Percentiles rank a stretch among this genome's conserved stretches.
Conservation (phyloP, 2,329 filamentous ascomycete species). For the Juglanconis oblonga region DNA sequence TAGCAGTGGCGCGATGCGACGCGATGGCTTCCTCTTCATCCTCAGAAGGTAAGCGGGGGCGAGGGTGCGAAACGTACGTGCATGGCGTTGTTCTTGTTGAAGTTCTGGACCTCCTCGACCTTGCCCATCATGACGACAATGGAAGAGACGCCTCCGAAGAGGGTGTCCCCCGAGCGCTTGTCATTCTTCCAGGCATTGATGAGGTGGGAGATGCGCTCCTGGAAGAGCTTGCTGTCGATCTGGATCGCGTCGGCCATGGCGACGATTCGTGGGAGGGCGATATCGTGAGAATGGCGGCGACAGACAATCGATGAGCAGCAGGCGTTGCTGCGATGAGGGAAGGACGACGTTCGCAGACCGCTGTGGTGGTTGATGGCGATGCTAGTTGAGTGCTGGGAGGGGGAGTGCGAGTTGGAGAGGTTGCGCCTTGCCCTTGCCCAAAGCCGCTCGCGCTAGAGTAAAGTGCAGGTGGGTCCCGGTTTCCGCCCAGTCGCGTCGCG, state of each 20-base stretch:
- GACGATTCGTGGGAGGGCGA: slow-evolving; percentile 27
- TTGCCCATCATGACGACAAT: slow-evolving; percentile 93
- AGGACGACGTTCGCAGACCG: not conserved
- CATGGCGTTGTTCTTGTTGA: slow-evolving; percentile 94
- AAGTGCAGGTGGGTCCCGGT: slow-evolving; percentile 5
- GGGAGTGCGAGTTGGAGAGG: not conserved
- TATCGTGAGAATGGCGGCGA: slow-evolving; percentile 13
- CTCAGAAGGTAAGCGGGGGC: not conserved
- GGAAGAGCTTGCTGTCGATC: slow-evolving; percentile 91
- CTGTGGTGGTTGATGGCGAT: not conserved
- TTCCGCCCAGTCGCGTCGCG: not conserved
- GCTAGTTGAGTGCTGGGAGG: not conserved
- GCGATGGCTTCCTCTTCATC: not conserved
- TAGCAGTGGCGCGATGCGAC: slow-evolving; percentile 6
- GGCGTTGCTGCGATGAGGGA: slow-evolving; percentile 13
- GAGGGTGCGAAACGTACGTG: slow-evolving; percentile 59
- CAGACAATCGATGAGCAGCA: slow-evolving; percentile 16
- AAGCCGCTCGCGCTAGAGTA: not conserved
- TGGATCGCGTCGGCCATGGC: slow-evolving; percentile 74
- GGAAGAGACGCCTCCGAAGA: slow-evolving; percentile 83
- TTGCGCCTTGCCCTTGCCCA: not conserved
- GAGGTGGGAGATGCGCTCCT: slow-evolving; percentile 85
- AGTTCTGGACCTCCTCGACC: slow-evolving; percentile 81
- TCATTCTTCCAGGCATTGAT: slow-evolving; percentile 94
- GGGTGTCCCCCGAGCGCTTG: slow-evolving; percentile 79